Evolutionary conservation across 176 grass and related monocot species (phyloP).

Genomic region (Themeda triandra): DNA sequence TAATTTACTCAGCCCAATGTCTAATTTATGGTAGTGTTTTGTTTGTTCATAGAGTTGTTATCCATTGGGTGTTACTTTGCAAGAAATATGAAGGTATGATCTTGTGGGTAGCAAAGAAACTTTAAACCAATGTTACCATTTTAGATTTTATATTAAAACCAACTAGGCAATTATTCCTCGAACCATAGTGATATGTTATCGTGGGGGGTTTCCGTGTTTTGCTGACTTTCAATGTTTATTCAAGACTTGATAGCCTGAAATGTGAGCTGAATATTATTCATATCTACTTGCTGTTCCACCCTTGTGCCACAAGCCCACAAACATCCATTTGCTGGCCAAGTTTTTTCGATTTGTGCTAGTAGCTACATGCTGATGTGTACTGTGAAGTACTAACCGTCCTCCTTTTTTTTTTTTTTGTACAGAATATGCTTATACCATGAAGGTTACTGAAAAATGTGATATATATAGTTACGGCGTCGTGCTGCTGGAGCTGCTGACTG

Average conservation of each 20-base stretch:
- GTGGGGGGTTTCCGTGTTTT: not conserved
- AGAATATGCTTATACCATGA: slow-evolving; percentile 99
- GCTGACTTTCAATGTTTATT: not conserved
- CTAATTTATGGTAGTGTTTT: not conserved
- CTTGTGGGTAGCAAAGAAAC: not conserved
- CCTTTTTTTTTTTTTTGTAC: slow-evolving; percentile 30
- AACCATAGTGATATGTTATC: not conserved
- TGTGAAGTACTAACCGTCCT: slow-evolving; percentile 14
- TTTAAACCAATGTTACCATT: not conserved
- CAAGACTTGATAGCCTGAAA: not conserved
- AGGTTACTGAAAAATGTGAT: slow-evolving; percentile 94
- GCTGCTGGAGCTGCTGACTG: slow-evolving; percentile 88
- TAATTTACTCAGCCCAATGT: not conserved
- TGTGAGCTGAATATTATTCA: not conserved
- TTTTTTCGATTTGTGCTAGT: not conserved
- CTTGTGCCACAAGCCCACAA: not conserved
- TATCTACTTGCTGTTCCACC: not conserved
- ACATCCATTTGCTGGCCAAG: not conserved
- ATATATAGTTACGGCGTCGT: slow-evolving; percentile 97
- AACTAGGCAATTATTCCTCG: not conserved
- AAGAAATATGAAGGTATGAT: not conserved
- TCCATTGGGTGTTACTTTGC: not conserved
- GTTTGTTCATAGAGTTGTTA: not conserved
- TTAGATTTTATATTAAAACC: not conserved
- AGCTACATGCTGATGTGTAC: not conserved